Evolutionary conservation across 257 asterid species (phyloP), one percentile per base, ranked within the genome.

Genomic region (Anisodus tanguticus): DNA sequence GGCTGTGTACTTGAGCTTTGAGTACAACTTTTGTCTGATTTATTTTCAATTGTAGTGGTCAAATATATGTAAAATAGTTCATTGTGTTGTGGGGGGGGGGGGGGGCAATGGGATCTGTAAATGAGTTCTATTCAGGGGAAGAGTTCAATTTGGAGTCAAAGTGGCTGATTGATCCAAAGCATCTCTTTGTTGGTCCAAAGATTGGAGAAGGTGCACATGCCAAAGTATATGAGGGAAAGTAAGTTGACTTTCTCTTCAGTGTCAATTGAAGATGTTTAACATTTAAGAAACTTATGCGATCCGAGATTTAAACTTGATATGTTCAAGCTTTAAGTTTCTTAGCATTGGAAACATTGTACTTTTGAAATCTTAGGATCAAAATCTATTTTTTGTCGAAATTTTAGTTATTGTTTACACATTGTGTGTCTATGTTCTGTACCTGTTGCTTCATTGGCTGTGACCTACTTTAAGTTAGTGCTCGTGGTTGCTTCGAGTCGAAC

Each of bases 131-230:
- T 86, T 79, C 93, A 8, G 93, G 80, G 6, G 88, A 84, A 76
- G 98, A 90, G 88, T 83, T 94, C 87, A 90, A 83, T 87, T 90
- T 94, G 86, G 97, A 93, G 81, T 85, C 92, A 60, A 93, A 92
- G 83, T 93, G 97, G 98, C 69, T 91, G 90, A 85, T 95, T 83
- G 98, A 95, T 91, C 98, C 98, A 62, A 92, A 92, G 89, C 92
- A 88, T 87, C 97, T 93, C 39, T 89, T 92, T 76, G 97, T 95
- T 82, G 98, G 98, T 83, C 97, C 98, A 37, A 94, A 94, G 92
- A 92, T 95, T 88, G 97, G 97, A 87, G 98, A 95, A 89, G 98
- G 97, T 86, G 98, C 97, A 45, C 98, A 95, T 91, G 98, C 97
- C 86, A 94, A 95, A 90, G 98, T 95, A 41, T 95, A 95, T 58